Base-by-base conservation (phyloP, 495 filamentous ascomycete species). In the Podospora fimiseda region DNA sequence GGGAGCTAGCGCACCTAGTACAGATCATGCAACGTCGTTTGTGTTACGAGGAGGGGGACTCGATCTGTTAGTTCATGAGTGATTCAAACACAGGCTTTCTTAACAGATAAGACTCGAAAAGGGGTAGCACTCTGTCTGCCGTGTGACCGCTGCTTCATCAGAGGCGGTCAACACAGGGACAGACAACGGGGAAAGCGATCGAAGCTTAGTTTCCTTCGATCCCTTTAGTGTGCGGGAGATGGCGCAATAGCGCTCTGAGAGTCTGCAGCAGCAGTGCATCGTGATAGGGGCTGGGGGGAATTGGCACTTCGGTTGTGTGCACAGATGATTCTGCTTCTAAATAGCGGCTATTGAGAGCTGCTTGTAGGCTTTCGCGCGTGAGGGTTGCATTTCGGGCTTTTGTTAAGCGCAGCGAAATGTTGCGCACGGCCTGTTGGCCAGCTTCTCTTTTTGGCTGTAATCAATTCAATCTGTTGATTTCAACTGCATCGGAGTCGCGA, bases 371-470 rank as follows among this genome's bases (percentile, higher is more conserved):
- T n/a, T 15, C 7, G 44, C 23, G 27, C n/a, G 15, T n/a, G 19
- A 42, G 7, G 21, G 44, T 19, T 33, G 27, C 27, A 33, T 9
- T 5, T 33, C n/a, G n/a, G n/a, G n/a, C n/a, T n/a, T n/a, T n/a
- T 30, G 39, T 21, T 55, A 55, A 55, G 52, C 52, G 52, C 52
- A 48, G 2, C 3, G 23, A 3, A 36, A 15, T 15, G 14, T 14
- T 13, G 13, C 41, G 52, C 47, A 50, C 41, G 46, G 52, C 19
- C 52, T 30, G 37, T 21, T 48, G 36, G 33, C 14, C 30, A 24
- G 18, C 14, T 38, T 49, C 9, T 22, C 30, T 7, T n/a, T n/a
- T n/a, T n/a, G n/a, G n/a, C n/a, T n/a, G n/a, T n/a, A n/a, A n/a
- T n/a, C 3, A 33, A 22, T 44, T 36, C 11, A 18, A 43, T 21